These are phyloP conservation scores for Ustilago shanxiensis DNA, from an alignment of 1,284 basidiomycete species.

Conservation along the genomic window DNA sequence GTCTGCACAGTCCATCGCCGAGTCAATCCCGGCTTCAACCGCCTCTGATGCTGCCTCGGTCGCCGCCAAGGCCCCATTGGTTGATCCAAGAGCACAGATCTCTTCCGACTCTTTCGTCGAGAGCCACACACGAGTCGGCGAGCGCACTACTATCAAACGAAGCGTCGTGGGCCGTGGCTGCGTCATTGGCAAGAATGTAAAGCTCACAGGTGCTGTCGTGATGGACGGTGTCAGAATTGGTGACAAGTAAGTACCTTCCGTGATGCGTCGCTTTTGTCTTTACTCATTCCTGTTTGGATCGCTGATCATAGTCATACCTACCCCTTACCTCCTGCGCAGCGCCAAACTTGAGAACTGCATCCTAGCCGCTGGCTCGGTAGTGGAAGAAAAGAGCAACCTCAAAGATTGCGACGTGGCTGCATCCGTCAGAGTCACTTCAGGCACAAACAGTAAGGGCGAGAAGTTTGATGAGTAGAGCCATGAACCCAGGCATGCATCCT, in stretches of 20 bases:
- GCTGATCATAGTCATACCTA: conserved; percentile 13
- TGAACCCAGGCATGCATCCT: background rate
- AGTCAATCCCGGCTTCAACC: conserved; percentile 14
- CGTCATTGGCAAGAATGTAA: conserved; percentile 85
- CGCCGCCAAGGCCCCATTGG: conserved; percentile 7
- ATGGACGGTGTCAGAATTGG: conserved; percentile 89
- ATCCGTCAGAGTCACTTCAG: conserved; percentile 79
- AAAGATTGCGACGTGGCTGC: conserved; percentile 87
- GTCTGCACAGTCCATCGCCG: conserved; percentile 5
- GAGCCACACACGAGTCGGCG: conserved; percentile 83
- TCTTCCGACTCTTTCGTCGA: conserved; percentile 87
- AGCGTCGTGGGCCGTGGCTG: conserved; percentile 90
- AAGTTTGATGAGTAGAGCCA: conserved; percentile 53
- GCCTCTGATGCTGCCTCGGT: conserved; percentile 12
- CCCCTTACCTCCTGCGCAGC: conserved; percentile 71
- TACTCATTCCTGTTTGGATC: background rate
- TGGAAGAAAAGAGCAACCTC: conserved; percentile 84
- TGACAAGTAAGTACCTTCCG: conserved; percentile 78
- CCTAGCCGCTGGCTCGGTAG: conserved; percentile 82
- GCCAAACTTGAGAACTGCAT: conserved; percentile 91
- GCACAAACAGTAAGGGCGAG: conserved; percentile 62
- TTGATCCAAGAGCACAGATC: conserved; percentile 84
- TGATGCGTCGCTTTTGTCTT: background rate
- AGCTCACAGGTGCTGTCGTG: conserved; percentile 86
- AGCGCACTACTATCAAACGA: conserved; percentile 87